Conservation (phyloP, 768 basidiomycete genomes). For the Lentinula detonsa region DNA sequence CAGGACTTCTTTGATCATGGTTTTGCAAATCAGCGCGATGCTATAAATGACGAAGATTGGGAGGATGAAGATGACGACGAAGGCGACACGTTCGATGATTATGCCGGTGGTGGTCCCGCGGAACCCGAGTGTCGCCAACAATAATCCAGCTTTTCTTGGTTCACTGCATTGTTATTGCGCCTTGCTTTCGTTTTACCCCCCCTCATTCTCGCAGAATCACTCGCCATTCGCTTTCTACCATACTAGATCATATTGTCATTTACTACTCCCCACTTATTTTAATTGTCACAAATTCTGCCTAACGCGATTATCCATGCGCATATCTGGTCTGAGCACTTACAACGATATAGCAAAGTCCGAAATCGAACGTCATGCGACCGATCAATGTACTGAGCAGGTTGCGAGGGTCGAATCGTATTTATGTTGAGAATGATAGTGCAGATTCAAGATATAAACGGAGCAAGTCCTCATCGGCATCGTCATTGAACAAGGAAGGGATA, state of each 20-base stretch:
- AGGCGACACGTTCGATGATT: slow-evolving; percentile 29
- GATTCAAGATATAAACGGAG: too few species aligned
- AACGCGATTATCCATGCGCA: neutral
- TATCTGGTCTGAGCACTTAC: neutral
- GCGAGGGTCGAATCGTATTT: too few species aligned
- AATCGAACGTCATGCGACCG: too few species aligned
- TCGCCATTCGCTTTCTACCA: neutral
- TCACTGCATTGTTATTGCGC: neutral
- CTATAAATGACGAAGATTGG: slow-evolving; percentile 53
- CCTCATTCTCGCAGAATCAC: neutral
- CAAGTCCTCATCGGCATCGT: too few species aligned
- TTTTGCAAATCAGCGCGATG: slow-evolving; percentile 69
- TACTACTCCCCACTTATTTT: neutral
- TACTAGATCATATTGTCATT: neutral
- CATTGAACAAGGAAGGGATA: too few species aligned
- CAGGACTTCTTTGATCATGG: slow-evolving; percentile 69
- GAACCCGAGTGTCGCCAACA: slow-evolving; percentile 62
- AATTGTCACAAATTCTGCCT: neutral
- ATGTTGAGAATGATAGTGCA: too few species aligned
- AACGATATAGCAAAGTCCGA: too few species aligned
- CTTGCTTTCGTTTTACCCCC: neutral
- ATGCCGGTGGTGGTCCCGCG: slow-evolving; percentile 12
- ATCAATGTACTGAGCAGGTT: too few species aligned
- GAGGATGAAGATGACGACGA: slow-evolving; percentile 68
- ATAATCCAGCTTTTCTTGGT: slow-evolving; percentile 23